These are phyloP conservation scores for Mycena capillaripes DNA, from an alignment of 768 basidiomycete genomes.

Conservation along the genomic window DNA sequence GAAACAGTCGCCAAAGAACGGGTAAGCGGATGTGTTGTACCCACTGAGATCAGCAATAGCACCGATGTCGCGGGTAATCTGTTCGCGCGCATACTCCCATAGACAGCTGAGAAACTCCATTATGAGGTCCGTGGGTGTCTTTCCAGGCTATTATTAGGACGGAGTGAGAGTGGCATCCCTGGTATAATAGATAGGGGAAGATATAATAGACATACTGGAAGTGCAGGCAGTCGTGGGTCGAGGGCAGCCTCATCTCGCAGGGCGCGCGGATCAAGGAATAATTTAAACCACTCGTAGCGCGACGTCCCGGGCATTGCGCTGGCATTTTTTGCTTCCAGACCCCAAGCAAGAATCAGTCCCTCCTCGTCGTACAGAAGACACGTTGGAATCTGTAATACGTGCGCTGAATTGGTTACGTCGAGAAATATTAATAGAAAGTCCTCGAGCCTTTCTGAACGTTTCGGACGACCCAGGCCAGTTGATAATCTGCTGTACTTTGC, in stretches of 20 bases:
- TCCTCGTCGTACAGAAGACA: slow-evolving; percentile 85
- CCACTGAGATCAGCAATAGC: slow-evolving; percentile 87
- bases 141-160: slow-evolving; percentile 68
- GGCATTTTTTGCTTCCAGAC: slow-evolving; percentile 28
- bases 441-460: slow-evolving; percentile 82
- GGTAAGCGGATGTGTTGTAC: slow-evolving; percentile 38
- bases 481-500: slow-evolving; percentile 86
- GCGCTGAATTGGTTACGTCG: slow-evolving; percentile 4
- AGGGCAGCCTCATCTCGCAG: slow-evolving; percentile 78
- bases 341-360: slow-evolving; percentile 56
- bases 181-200: background rate
- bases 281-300: slow-evolving; percentile 72
- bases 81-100: slow-evolving; percentile 90
- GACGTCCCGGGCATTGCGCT: slow-evolving; percentile 45
- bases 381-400: slow-evolving; percentile 71
- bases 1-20: background rate
- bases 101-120: slow-evolving; percentile 86
- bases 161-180: slow-evolving; percentile 24
- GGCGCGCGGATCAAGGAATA: slow-evolving; percentile 87
- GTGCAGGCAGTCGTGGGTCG: slow-evolving; percentile 83
- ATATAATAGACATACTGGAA: slow-evolving; percentile 71
- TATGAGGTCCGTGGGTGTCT: slow-evolving; percentile 83
- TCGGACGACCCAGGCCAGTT: slow-evolving; percentile 90
- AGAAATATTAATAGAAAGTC: slow-evolving; percentile 10
- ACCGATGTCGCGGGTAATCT: slow-evolving; percentile 90